Evolutionary conservation across 371 early-diverging fungal species (phyloP), one percentile per base, ranked within the genome.

Genomic region (Furculomyces boomerangus): DNA sequence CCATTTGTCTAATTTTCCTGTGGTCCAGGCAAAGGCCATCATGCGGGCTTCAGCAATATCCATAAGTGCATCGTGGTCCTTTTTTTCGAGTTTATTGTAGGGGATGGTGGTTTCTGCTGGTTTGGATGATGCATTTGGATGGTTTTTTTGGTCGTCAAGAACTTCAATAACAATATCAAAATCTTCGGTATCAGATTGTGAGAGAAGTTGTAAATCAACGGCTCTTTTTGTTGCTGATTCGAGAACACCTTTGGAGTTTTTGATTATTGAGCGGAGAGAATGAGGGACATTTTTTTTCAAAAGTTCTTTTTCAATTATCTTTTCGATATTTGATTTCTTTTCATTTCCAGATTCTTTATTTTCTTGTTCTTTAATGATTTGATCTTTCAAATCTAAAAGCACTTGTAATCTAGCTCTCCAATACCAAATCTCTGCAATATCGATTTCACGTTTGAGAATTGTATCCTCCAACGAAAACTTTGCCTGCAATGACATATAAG

Each of bases 371-470:
- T 35, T 31, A 1, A 26, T 39, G 0, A 67, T 50, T 29, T 67
- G 60, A 28, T 56, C 60, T 20, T 63, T 67, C 51, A 71, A 43
- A n/a, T 66, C 64, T 35, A 76, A 54, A 20, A 77, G 60, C 0
- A 62, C 62, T 55, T 77, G 77, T 7, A 75, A 71, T 1, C 70
- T 57, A 5, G 75, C 70, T 13, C 77, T 54, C 77, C 77, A 77
- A 39, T 71, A 61, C 77, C 77, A 77, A 5, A 74, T 75, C 58
- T 77, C 77, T 16, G 76, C 61, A 0, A 31, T 37, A 50, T 68
- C 64, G 10, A 77, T 54, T 20, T 63, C 75, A 18, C 40, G 50
- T 50, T 57, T 57, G 10, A 69, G 55, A 29, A 57, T 54, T 29
- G 56, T 32, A 2, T 43, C 24, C 13, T 59, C 58, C 2, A 61